These are phyloP conservation scores for Trichoderma gracile DNA, from an alignment of 2,329 filamentous ascomycete genomes.

Conservation along the genomic window DNA sequence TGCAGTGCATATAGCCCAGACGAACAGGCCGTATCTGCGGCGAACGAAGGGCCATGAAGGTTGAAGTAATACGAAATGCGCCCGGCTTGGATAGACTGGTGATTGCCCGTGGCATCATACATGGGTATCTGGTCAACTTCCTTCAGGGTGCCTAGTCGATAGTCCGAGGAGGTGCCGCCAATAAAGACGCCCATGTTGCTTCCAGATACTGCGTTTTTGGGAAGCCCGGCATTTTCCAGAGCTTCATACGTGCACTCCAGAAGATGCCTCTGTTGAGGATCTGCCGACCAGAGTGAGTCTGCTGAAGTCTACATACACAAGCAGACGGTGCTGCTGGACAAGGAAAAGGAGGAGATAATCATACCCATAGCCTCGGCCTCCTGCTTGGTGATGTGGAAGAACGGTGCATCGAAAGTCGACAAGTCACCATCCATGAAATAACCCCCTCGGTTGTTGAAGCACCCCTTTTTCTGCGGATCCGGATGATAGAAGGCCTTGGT, in stretches of 20 bases:
- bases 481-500: slow-evolving; percentile 46
- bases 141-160: slow-evolving; percentile 45
- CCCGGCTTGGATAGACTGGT: slow-evolving; percentile 55
- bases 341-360: neutral
- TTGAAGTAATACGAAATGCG: slow-evolving; percentile 58
- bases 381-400: slow-evolving; percentile 54
- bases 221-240: slow-evolving; percentile 54
- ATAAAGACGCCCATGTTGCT: slow-evolving; percentile 53
- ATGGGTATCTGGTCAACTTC: slow-evolving; percentile 52
- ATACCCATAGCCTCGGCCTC: slow-evolving; percentile 51
- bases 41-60: slow-evolving; percentile 54
- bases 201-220: slow-evolving; percentile 49
- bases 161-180: slow-evolving; percentile 51
- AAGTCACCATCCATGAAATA: slow-evolving; percentile 51
- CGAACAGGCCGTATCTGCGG: slow-evolving; percentile 55
- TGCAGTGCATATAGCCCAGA: slow-evolving; percentile 53
- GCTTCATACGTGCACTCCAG: slow-evolving; percentile 58
- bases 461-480: slow-evolving; percentile 45
- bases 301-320: neutral
- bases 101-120: slow-evolving; percentile 53
- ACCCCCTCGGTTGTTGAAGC: slow-evolving; percentile 40
- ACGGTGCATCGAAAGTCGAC: slow-evolving; percentile 52
- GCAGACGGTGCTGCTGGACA: neutral
- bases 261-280: slow-evolving; percentile 55
- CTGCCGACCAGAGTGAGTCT: slow-evolving; percentile 30